Evolutionary conservation across 2,329 filamentous ascomycete species (phyloP).

Genomic region (Botrytis deweyae): DNA sequence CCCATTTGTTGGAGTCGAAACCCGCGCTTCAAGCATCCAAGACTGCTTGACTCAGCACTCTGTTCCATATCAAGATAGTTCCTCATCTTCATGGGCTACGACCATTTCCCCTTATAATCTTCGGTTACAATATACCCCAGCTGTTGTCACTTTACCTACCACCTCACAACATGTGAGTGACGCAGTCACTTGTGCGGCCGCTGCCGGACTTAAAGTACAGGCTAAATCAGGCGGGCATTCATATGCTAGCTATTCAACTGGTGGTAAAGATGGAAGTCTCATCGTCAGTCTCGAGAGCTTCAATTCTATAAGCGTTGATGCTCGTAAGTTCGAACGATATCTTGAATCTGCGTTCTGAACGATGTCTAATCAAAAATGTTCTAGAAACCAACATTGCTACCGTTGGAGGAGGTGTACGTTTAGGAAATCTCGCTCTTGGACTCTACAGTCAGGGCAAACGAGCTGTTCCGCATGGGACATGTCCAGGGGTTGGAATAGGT

Average conservation of each 20-base stretch:
- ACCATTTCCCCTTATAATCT: conserved; percentile 32
- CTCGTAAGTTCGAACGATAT: conserved; percentile 21
- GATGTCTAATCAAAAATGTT: background rate
- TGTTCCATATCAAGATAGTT: conserved; percentile 24
- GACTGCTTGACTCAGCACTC: conserved; percentile 24
- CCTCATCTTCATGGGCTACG: conserved; percentile 26
- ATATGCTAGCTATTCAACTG: conserved; percentile 48
- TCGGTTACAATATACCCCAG: conserved; percentile 28
- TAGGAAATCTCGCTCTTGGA: conserved; percentile 46
- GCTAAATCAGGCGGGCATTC: conserved; percentile 56
- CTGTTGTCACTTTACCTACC: conserved; percentile 31
- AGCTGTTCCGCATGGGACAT: conserved; percentile 48
- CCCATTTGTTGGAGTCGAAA: background rate
- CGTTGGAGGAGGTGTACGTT: conserved; percentile 44
- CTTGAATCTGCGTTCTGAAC: too few species aligned
- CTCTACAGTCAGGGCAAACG: conserved; percentile 41
- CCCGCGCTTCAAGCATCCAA: conserved; percentile 16
- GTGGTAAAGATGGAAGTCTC: conserved; percentile 52
- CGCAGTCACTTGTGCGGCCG: conserved; percentile 48
- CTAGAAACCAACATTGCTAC: conserved; percentile 28
- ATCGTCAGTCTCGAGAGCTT: conserved; percentile 56
- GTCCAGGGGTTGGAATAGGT: conserved; percentile 47
- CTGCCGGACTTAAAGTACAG: conserved; percentile 48
- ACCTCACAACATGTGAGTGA: conserved; percentile 43
- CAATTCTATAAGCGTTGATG: conserved; percentile 52